Percentiles rank a stretch among this genome's conserved stretches.
phyloP scores from a whole-genome alignment of 2,329 filamentous ascomycete species.

The Periconia sp. region DNA sequence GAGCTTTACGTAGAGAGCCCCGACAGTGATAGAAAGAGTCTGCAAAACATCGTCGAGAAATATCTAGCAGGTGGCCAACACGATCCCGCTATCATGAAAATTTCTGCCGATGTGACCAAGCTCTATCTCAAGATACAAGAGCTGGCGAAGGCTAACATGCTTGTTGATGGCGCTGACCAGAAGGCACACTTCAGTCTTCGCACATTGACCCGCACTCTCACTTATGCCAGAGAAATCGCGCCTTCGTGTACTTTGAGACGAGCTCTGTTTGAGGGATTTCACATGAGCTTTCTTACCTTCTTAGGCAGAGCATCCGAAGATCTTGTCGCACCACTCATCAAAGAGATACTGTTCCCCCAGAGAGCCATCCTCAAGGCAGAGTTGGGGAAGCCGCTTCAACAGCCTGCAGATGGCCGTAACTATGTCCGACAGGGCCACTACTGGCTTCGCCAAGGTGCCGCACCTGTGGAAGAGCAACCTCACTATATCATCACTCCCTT shows the following conservation, averaged over 20 bases:
- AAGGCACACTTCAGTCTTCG: slow-evolving; percentile 96
- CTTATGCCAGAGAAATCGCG: slow-evolving; percentile 83
- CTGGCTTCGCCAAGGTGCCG: slow-evolving; percentile 79
- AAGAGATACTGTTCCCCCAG: slow-evolving; percentile 74
- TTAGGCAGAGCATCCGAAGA: slow-evolving; percentile 80
- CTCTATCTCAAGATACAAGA: slow-evolving; percentile 87
- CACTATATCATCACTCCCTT: slow-evolving; percentile 98
- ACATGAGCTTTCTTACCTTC: slow-evolving; percentile 95
- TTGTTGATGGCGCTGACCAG: slow-evolving; percentile 94
- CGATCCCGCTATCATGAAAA: slow-evolving; percentile 67
- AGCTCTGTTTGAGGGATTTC: slow-evolving; percentile 91
- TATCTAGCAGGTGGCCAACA: slow-evolving; percentile 74
- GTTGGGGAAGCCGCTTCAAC: slow-evolving; percentile 74
- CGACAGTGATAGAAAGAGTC: slow-evolving; percentile 81
- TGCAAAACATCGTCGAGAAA: slow-evolving; percentile 83
- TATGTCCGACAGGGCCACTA: slow-evolving; percentile 90
- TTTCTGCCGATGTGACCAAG: slow-evolving; percentile 77
- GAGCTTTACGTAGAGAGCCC: slow-evolving; percentile 93
- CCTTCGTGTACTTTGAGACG: slow-evolving; percentile 82
- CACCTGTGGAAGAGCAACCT: slow-evolving; percentile 67
- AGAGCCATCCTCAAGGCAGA: slow-evolving; percentile 71
- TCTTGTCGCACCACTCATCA: slow-evolving; percentile 75
- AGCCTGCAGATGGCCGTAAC: slow-evolving; percentile 71
- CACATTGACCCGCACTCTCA: slow-evolving; percentile 85
- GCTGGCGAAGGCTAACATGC: slow-evolving; percentile 74